phyloP scores from a whole-genome alignment of 768 basidiomycete species.

The Termitomyces sp. region DNA sequence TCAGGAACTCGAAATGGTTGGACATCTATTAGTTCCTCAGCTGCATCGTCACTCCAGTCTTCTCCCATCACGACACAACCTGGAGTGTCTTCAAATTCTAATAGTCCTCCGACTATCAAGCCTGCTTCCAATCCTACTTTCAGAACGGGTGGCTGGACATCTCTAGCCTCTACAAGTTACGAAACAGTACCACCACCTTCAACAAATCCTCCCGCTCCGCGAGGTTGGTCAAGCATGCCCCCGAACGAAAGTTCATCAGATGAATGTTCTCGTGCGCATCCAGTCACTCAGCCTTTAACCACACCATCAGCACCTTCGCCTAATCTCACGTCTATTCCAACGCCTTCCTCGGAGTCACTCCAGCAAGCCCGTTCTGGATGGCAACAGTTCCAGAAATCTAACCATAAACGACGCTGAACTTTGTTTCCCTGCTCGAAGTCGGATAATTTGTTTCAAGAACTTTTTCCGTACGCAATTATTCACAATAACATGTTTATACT shows the following conservation, averaged over 20 bases:
- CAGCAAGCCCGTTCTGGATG: constrained; percentile 44
- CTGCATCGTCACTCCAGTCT: constrained; percentile 8
- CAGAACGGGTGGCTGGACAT: constrained; percentile 64
- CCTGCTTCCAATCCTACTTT: constrained; percentile 40
- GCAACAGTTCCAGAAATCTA: constrained; percentile 54
- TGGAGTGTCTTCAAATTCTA: not conserved
- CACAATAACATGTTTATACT: not conserved
- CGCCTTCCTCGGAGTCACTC: constrained; percentile 13
- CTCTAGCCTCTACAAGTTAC: constrained; percentile 49
- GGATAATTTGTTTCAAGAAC: not conserved
- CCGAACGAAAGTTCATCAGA: constrained; percentile 3
- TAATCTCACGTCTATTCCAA: not conserved
- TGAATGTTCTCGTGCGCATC: not conserved
- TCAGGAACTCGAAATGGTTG: constrained; percentile 38
- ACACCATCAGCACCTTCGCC: not conserved
- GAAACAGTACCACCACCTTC: constrained; percentile 17
- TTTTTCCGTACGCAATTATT: not conserved
- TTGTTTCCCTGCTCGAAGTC: not conserved
- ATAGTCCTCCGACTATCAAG: constrained; percentile 13
- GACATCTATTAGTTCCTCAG: constrained; percentile 36
- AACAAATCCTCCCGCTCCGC: constrained; percentile 4
- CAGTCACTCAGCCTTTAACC: not conserved
- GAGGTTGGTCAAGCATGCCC: constrained; percentile 4
- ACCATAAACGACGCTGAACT: constrained; percentile 22
- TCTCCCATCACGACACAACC: constrained; percentile 7